Evolutionary conservation across 352 stramenopile species (phyloP).

Genomic region (Phytophthora pini): DNA sequence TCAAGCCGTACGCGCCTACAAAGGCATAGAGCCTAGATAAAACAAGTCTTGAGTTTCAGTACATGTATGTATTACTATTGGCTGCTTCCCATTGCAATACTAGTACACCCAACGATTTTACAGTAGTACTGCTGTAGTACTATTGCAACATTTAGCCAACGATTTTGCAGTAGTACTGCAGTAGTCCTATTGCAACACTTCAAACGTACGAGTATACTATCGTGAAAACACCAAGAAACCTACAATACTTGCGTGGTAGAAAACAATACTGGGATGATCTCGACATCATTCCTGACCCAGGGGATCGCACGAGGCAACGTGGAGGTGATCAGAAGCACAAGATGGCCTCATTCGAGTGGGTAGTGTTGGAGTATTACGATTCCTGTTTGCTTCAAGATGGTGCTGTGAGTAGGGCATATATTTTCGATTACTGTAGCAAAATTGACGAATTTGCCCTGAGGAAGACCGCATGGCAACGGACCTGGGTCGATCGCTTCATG

Average conservation of each 20-base stretch:
- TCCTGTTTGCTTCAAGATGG: neutral
- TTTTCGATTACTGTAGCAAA: slow-evolving; percentile 1
- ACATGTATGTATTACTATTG: too few relatives aligned
- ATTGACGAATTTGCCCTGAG: neutral
- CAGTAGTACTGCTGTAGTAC: too few relatives aligned
- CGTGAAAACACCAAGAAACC: neutral
- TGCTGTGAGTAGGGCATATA: neutral
- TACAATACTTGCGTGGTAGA: neutral
- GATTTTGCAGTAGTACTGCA: too few relatives aligned
- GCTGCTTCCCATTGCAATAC: too few relatives aligned
- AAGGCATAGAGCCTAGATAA: slow-evolving; percentile 5
- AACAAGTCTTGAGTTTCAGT: too few relatives aligned
- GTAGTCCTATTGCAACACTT: too few relatives aligned
- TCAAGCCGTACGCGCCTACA: slow-evolving; percentile 32
- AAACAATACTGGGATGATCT: neutral
- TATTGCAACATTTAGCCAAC: too few relatives aligned
- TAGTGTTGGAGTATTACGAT: neutral
- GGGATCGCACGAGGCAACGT: neutral
- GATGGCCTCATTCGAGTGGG: neutral
- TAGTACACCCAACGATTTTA: too few relatives aligned
- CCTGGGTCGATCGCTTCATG: neutral
- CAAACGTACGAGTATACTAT: too few relatives aligned
- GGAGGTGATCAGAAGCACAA: neutral
- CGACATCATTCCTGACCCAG: neutral
- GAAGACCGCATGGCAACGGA: neutral